Evolutionary conservation across 2,329 filamentous ascomycete genomes (phyloP).

Genomic region (Seiridium cupressi): DNA sequence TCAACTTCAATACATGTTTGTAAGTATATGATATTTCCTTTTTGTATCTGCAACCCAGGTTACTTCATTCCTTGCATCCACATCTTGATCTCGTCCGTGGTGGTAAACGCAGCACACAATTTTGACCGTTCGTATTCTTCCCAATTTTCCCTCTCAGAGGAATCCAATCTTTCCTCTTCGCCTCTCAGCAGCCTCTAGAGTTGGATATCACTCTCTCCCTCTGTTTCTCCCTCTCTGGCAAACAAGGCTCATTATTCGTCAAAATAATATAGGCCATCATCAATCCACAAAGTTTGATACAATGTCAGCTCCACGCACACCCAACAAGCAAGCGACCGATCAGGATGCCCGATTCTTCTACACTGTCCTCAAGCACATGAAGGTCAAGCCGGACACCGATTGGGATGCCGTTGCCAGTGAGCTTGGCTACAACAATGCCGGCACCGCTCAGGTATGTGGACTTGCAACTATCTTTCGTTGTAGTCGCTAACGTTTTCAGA

Average conservation of each 20-base stretch:
- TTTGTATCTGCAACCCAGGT: no score
- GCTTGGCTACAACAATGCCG: constrained; percentile 35
- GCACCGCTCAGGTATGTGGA: constrained; percentile 41
- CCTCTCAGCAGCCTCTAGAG: background rate
- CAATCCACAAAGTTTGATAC: background rate
- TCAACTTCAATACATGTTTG: no score
- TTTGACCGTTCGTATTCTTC: no score
- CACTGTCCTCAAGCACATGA: constrained; percentile 41
- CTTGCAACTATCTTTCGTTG: background rate
- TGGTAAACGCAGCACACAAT: no score
- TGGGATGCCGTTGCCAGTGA: constrained; percentile 34
- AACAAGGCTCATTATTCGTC: background rate
- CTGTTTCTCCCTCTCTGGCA: background rate
- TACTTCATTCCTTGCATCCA: no score
- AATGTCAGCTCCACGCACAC: background rate
- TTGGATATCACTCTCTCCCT: background rate
- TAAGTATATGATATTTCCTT: no score
- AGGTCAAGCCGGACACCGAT: constrained; percentile 43
- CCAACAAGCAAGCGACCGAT: background rate
- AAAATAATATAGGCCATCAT: background rate
- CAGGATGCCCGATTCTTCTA: constrained; percentile 32
- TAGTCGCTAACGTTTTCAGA: constrained; percentile 20
- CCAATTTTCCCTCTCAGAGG: background rate
- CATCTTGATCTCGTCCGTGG: no score
- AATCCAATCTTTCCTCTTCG: background rate